These are phyloP conservation scores for Amaranthus cruentus DNA, from an alignment of 148 eudicot genomes.

Conservation along the genomic window DNA sequence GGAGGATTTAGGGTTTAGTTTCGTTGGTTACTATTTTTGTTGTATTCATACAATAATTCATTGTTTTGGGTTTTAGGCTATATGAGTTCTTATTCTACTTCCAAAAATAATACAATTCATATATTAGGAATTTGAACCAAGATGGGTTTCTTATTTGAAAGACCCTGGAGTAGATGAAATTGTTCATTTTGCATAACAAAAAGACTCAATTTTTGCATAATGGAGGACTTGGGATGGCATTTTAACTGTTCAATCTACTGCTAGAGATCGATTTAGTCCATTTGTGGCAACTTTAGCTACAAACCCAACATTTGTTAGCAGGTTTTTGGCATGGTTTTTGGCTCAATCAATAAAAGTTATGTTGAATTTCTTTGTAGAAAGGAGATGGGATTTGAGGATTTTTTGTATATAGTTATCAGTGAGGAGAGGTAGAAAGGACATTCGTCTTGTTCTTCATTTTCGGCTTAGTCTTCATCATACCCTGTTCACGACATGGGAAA, in stretches of 20 bases:
- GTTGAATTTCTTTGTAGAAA: slow-evolving; percentile 69
- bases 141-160: slow-evolving; percentile 27
- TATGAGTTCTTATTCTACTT: no score
- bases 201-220: slow-evolving; percentile 29
- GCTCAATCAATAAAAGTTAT: slow-evolving; percentile 69
- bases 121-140: no score
- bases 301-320: slow-evolving; percentile 76
- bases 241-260: slow-evolving; percentile 62
- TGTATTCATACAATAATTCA: no score
- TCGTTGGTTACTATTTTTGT: no score
- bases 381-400: slow-evolving; percentile 65
- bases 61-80: no score
- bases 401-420: no score
- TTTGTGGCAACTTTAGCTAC: slow-evolving; percentile 59
- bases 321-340: slow-evolving; percentile 50
- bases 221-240: slow-evolving; percentile 55
- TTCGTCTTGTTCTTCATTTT: no score
- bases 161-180: slow-evolving; percentile 14
- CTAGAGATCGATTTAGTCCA: slow-evolving; percentile 58
- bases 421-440: no score
- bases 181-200: neutral
- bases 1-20: no score
- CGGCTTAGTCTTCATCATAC: no score
- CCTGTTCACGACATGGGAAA: no score
- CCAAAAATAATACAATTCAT: no score